Evolutionary conservation across 768 basidiomycete species (phyloP).

Genomic region (Pisolithus microcarpus): DNA sequence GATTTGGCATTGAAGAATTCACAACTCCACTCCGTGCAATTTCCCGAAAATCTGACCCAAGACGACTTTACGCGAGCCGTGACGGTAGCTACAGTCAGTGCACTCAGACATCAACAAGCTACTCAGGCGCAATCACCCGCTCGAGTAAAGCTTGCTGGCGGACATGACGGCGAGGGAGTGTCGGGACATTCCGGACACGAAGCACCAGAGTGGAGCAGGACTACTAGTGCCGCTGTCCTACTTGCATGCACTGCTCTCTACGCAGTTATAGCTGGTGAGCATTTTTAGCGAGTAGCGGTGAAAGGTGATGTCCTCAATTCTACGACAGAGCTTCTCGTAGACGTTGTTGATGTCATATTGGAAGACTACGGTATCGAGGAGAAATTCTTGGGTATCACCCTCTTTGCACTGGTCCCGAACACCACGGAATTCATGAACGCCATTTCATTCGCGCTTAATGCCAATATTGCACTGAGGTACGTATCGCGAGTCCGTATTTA

Average conservation of each 20-base stretch:
- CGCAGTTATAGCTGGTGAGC: slow-evolving; percentile 89
- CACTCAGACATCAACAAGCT: slow-evolving; percentile 72
- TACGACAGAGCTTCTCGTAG: slow-evolving; percentile 76
- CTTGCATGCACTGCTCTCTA: slow-evolving; percentile 87
- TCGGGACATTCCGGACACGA: slow-evolving; percentile 81
- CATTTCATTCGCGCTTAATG: slow-evolving; percentile 94
- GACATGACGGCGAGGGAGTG: slow-evolving; percentile 37
- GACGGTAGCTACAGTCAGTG: slow-evolving; percentile 89
- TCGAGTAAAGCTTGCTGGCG: slow-evolving; percentile 37
- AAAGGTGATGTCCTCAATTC: background rate
- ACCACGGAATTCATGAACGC: slow-evolving; percentile 99
- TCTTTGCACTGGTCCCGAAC: slow-evolving; percentile 97
- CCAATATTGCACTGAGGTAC: slow-evolving; percentile 92
- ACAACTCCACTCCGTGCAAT: slow-evolving; percentile 38
- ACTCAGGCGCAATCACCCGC: slow-evolving; percentile 39
- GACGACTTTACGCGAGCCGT: slow-evolving; percentile 94
- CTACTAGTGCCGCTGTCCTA: slow-evolving; percentile 82
- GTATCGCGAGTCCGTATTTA: slow-evolving; percentile 9
- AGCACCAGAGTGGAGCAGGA: slow-evolving; percentile 92
- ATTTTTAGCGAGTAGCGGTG: background rate
- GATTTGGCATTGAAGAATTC: slow-evolving; percentile 65
- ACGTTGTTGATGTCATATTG: slow-evolving; percentile 91
- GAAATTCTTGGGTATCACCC: slow-evolving; percentile 93
- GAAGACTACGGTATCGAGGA: slow-evolving; percentile 90
- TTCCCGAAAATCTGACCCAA: slow-evolving; percentile 63